Evolutionary conservation across 495 filamentous ascomycete species (phyloP).

Genomic region (Penicillium mononematosum): DNA sequence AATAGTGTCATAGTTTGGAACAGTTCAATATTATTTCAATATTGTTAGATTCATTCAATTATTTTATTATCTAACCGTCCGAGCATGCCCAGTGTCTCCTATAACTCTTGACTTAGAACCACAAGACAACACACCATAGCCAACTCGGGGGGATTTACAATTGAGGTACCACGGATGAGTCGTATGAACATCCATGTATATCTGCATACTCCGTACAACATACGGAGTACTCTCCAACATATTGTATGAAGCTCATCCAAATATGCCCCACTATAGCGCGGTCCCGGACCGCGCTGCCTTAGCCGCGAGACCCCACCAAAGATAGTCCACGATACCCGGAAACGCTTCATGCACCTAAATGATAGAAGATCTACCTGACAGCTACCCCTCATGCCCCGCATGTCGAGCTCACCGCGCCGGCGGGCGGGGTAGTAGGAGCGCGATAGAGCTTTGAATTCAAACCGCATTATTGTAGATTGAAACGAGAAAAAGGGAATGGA

Average conservation of each 20-base stretch:
- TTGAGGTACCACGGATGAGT: background rate
- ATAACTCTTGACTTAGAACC: background rate
- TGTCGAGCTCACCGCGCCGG: background rate
- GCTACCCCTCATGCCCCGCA: constrained; percentile 8
- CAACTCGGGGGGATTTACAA: background rate
- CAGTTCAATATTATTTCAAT: background rate
- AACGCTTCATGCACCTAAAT: background rate
- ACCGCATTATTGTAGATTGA: background rate
- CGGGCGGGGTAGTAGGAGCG: constrained; percentile 4
- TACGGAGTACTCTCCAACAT: background rate
- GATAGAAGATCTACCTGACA: background rate
- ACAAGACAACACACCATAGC: background rate
- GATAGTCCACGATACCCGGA: background rate
- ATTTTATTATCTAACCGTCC: background rate
- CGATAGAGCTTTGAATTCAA: constrained; percentile 1
- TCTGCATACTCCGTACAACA: background rate
- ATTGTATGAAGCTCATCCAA: background rate
- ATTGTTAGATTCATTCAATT: background rate
- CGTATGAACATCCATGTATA: background rate
- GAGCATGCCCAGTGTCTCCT: background rate
- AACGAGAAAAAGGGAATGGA: background rate
- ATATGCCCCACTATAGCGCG: constrained; percentile 2
- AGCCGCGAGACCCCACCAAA: background rate
- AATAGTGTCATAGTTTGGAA: background rate
- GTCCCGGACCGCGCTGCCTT: constrained; percentile 8